Conservation (phyloP, 2,329 filamentous ascomycete species). For the Aspergillus carbonarius region DNA sequence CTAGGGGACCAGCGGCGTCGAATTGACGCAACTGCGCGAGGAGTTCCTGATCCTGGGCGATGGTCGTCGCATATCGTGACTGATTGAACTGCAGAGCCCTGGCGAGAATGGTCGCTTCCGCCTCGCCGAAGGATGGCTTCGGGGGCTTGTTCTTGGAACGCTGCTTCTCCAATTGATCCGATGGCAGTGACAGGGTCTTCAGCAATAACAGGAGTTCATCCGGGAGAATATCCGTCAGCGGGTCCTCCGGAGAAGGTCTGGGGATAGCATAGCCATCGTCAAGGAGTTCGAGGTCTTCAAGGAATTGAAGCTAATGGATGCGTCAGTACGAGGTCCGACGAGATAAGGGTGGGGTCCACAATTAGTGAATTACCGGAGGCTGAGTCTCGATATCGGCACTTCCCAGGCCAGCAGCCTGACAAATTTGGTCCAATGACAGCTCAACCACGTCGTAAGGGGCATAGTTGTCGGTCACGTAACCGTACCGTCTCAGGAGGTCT, state of each 20-base stretch:
- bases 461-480: constrained; percentile 80
- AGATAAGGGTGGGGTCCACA: not conserved
- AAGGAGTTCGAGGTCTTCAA: constrained; percentile 62
- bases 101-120: constrained; percentile 35
- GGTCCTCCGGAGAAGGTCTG: constrained; percentile 27
- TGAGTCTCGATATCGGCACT: constrained; percentile 30
- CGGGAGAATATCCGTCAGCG: constrained; percentile 37
- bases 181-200: constrained; percentile 33
- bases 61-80: constrained; percentile 53
- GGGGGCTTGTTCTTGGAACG: constrained; percentile 38
- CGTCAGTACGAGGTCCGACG: constrained; percentile 13
- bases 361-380: constrained; percentile 28
- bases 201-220: constrained; percentile 42
- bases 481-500: constrained; percentile 79
- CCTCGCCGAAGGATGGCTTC: constrained; percentile 30
- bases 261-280: constrained; percentile 72
- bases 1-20: constrained; percentile 32
- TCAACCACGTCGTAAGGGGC: constrained; percentile 80
- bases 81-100: constrained; percentile 35
- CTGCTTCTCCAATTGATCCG: constrained; percentile 35
- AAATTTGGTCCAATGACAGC: constrained; percentile 63
- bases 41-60: constrained; percentile 52
- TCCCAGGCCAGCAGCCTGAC: constrained; percentile 36
- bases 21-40: constrained; percentile 34
- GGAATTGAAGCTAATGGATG: constrained; percentile 47